A percentile compares a stretch with the other conserved stretches of the same genome.
These are phyloP conservation scores for Sarcodon aspratus DNA, from an alignment of 768 basidiomycete species.

Conservation along the genomic window DNA sequence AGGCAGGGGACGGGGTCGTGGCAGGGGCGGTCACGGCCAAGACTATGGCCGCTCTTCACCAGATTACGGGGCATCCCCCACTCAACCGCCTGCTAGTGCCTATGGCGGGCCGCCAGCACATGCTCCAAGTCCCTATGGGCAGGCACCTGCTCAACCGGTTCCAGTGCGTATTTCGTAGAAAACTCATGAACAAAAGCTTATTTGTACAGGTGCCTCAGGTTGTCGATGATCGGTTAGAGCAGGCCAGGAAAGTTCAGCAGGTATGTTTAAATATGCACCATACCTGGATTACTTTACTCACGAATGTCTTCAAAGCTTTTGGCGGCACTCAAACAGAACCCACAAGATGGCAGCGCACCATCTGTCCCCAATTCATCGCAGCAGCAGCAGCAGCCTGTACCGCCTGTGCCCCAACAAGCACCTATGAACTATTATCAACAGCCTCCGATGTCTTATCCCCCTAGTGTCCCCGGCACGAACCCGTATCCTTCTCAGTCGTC, in stretches of 20 bases:
- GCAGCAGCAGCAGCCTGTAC: slow-evolving; percentile 16
- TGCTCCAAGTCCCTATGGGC: slow-evolving; percentile 13
- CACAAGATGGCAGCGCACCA: slow-evolving; percentile 18
- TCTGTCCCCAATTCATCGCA: slow-evolving; percentile 24
- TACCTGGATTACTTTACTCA: not conserved
- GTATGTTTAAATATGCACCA: slow-evolving; percentile 27
- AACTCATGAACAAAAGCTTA: not conserved
- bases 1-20: slow-evolving; percentile 5
- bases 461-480: slow-evolving; percentile 8
- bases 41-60: slow-evolving; percentile 15
- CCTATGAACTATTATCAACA: slow-evolving; percentile 31
- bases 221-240: slow-evolving; percentile 73
- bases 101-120: slow-evolving; percentile 8
- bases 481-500: slow-evolving; percentile 21
- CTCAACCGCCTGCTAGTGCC: slow-evolving; percentile 7
- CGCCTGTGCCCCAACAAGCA: slow-evolving; percentile 15
- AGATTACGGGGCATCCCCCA: slow-evolving; percentile 28
- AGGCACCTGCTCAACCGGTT: slow-evolving; percentile 20
- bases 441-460: slow-evolving; percentile 18
- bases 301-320: slow-evolving; percentile 31
- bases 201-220: slow-evolving; percentile 19
- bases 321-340: slow-evolving; percentile 70
- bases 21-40: slow-evolving; percentile 18
- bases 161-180: slow-evolving; percentile 13
- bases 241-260: slow-evolving; percentile 81